Evolutionary conservation across 2,329 filamentous ascomycete species (phyloP).

Genomic region (Clonostachys chloroleuca): DNA sequence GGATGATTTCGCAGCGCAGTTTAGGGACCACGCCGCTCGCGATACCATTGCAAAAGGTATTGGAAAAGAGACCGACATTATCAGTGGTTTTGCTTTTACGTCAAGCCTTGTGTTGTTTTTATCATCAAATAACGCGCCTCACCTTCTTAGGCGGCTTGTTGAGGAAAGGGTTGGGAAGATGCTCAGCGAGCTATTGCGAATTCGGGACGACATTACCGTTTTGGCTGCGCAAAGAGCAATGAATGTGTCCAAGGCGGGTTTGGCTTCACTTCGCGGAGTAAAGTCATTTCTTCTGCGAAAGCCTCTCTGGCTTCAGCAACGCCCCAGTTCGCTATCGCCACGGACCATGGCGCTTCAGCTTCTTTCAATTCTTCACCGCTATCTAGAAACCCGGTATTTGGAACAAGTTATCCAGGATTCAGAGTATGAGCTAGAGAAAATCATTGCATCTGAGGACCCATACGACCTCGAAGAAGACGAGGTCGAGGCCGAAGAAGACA

Average conservation of each 20-base stretch:
- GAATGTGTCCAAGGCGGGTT: slow-evolving; percentile 65
- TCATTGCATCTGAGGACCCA: slow-evolving; percentile 5
- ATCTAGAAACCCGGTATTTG: slow-evolving; percentile 15
- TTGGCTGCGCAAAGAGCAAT: slow-evolving; percentile 61
- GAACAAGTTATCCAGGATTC: slow-evolving; percentile 20
- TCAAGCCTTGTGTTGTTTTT: slow-evolving; percentile 61
- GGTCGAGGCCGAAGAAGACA: slow-evolving; percentile 8
- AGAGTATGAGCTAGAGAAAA: slow-evolving; percentile 13
- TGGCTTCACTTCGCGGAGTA: slow-evolving; percentile 49
- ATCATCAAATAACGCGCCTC: slow-evolving; percentile 52
- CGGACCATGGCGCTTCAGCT: slow-evolving; percentile 60
- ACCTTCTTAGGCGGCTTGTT: slow-evolving; percentile 53
- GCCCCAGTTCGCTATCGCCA: slow-evolving; percentile 50
- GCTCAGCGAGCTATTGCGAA: slow-evolving; percentile 49
- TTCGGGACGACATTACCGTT: slow-evolving; percentile 49
- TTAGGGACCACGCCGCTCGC: slow-evolving; percentile 71
- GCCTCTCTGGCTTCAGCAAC: slow-evolving; percentile 54
- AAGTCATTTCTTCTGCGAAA: slow-evolving; percentile 47
- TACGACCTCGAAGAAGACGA: slow-evolving; percentile 8
- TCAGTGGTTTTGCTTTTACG: slow-evolving; percentile 60
- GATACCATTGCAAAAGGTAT: slow-evolving; percentile 62
- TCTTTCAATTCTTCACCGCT: slow-evolving; percentile 38
- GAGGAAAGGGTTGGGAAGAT: slow-evolving; percentile 49
- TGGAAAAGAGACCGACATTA: slow-evolving; percentile 52
- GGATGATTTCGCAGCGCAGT: slow-evolving; percentile 62